Evolutionary conservation across 2,329 filamentous ascomycete species (phyloP).

Genomic region (Hypomyces rosellus): DNA sequence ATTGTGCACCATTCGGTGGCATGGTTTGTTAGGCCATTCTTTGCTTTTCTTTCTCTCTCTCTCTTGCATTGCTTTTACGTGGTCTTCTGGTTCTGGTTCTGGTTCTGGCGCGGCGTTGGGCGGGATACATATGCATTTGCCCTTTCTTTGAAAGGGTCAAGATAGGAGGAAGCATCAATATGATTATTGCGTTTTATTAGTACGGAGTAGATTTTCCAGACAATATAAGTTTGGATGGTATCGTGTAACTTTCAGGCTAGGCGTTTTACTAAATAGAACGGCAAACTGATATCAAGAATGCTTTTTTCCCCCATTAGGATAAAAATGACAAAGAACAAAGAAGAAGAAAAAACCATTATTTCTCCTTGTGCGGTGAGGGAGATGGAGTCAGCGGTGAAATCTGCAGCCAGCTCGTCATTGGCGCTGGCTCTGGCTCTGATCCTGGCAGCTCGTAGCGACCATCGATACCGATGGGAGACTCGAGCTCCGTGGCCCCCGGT

Average conservation of each 20-base stretch:
- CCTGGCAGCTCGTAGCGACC: slow-evolving; percentile 5
- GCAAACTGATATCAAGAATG: background rate
- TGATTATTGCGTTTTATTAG: background rate
- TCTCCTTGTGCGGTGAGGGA: too few species aligned
- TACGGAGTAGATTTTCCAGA: background rate
- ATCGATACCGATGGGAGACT: background rate
- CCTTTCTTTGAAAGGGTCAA: background rate
- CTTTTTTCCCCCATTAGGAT: too few species aligned
- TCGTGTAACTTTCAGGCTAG: slow-evolving; percentile 22
- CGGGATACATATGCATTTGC: background rate
- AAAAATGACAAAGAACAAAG: too few species aligned
- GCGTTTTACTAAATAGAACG: slow-evolving; percentile 24
- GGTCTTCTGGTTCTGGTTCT: background rate
- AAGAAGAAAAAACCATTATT: too few species aligned
- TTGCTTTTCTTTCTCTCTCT: background rate
- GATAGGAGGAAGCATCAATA: too few species aligned
- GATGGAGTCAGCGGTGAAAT: too few species aligned
- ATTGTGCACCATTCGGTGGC: slow-evolving; percentile 68
- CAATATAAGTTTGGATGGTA: slow-evolving; percentile 17
- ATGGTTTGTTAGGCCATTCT: slow-evolving; percentile 37
- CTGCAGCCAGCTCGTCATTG: too few species aligned
- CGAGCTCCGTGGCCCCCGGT: too few species aligned
- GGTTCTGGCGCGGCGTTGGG: background rate
- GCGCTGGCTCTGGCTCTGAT: slow-evolving; percentile 4
- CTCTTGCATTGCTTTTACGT: background rate